Conservation (phyloP, 495 filamentous ascomycete genomes). For the Choiromyces venosus region DNA sequence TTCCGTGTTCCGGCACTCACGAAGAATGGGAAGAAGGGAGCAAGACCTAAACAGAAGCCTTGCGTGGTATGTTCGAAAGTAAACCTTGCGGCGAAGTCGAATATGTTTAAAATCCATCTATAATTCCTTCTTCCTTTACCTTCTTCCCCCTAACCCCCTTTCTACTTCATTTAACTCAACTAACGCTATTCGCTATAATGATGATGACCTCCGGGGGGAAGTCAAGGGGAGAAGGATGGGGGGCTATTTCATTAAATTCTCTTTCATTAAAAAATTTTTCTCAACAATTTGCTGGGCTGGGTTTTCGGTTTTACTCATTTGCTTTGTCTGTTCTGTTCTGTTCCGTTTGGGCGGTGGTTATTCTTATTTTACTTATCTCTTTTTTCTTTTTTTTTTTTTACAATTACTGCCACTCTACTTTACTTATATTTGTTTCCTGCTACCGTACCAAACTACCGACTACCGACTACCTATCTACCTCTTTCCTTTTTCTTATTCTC, state of each 20-base stretch:
- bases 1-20: constrained; percentile 26
- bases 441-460: no score
- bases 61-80: constrained; percentile 37
- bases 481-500: no score
- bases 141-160: background rate
- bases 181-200: background rate
- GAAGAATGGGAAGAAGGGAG: constrained; percentile 11
- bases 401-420: no score
- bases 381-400: background rate
- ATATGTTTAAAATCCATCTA: constrained; percentile 40
- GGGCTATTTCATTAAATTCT: constrained; percentile 8
- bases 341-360: constrained; percentile 20
- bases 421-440: no score
- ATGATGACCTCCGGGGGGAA: constrained; percentile 8
- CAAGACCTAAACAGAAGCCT: constrained; percentile 27
- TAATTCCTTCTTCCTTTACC: constrained; percentile 10
- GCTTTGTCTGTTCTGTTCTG: constrained; percentile 23
- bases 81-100: constrained; percentile 33
- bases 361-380: constrained; percentile 14
- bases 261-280: constrained; percentile 20
- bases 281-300: constrained; percentile 15
- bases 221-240: constrained; percentile 7
- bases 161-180: background rate
- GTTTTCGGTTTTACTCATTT: constrained; percentile 19
- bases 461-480: background rate